Base-by-base conservation (phyloP, 108 stramenopile species). In the Fistulifera solaris region DNA sequence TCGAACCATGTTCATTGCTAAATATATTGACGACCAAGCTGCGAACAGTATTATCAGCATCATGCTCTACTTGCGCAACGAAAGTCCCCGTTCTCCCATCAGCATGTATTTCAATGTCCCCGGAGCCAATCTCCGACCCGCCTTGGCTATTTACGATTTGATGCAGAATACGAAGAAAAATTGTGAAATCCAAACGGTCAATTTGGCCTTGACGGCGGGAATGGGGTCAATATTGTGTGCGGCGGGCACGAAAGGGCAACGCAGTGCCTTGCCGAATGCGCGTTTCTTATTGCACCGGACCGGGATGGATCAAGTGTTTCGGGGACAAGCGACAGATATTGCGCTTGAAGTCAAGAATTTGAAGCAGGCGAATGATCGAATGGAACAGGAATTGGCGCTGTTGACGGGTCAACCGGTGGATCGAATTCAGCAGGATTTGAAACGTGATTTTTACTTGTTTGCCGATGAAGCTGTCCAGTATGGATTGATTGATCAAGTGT, bases 381-480 rank as follows among this genome's bases (percentile, higher is more conserved):
- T 86, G 54, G 81, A 85, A 38, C 38, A 47, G 0, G 90, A 85
- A 56, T 65, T 97, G 22, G 38, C 77, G 40, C 64, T 61, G 46
- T 61, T 95, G 61, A 94, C 92, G 15, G 93, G 93, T 38, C 93
- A 93, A 42, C 53, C 78, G 6, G 2, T 70, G 24, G 81, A 76
- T 16, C 74, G 68, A 24, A 83, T 95, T 56, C 71, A 81, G 35
- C 45, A 79, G 25, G 95, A 98, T 69, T 57, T 95, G 61, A 65
- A 72, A 51, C 76, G 96, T 13, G 95, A 96, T 66, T 98, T 98
- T 78, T 98, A 98, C 67, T 69, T 98, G 39, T 73, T 70, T 24
- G 69, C 84, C 17, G 81, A 92, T 38, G 96, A 98, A 65, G 93
- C 92, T 11, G 86, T 88, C 0, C 79, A 75, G 41, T 93, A 88